Percentiles rank a stretch among this genome's conserved stretches.
phyloP scores from a whole-genome alignment of 2,329 filamentous ascomycete genomes.

The Colletotrichum tropicale region DNA sequence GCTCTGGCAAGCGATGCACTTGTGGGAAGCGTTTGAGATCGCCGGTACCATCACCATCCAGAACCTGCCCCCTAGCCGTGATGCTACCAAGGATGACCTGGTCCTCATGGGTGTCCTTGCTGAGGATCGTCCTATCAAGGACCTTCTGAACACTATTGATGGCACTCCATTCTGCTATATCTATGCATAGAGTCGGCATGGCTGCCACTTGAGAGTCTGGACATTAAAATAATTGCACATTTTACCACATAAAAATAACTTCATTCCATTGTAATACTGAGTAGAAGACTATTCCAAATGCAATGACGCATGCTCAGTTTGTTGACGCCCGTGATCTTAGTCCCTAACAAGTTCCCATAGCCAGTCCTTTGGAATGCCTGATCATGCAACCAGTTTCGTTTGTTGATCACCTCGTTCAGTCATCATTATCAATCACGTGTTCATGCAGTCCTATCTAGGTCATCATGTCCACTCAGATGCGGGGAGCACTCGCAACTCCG shows the following conservation, averaged over 20 bases:
- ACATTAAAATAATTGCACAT: rapidly evolving
- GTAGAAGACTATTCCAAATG: not conserved
- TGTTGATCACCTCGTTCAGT: not conserved
- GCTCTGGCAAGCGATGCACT: conserved; percentile 29
- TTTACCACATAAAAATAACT: rapidly evolving
- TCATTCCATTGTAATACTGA: not conserved
- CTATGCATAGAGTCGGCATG: conserved; percentile 12
- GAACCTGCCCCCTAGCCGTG: conserved; percentile 24
- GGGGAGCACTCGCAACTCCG: not conserved
- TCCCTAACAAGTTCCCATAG: not conserved
- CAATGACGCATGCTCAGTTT: not conserved
- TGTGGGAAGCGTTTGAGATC: conserved; percentile 15
- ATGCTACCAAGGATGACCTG: conserved; percentile 26
- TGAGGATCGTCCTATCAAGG: conserved; percentile 30
- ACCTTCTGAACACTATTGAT: conserved; percentile 33
- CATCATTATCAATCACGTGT: not conserved
- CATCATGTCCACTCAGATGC: not conserved
- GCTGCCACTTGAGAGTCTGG: rapidly evolving
- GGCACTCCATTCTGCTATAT: conserved; percentile 38
- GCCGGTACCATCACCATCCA: conserved; percentile 24
- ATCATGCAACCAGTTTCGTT: not conserved
- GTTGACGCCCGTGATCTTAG: not conserved
- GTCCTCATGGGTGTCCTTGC: conserved; percentile 30
- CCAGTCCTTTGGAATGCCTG: not conserved
- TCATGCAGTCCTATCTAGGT: not conserved